These are phyloP conservation scores for Podospora appendiculata DNA, from an alignment of 495 filamentous ascomycete species.

Conservation along the genomic window DNA sequence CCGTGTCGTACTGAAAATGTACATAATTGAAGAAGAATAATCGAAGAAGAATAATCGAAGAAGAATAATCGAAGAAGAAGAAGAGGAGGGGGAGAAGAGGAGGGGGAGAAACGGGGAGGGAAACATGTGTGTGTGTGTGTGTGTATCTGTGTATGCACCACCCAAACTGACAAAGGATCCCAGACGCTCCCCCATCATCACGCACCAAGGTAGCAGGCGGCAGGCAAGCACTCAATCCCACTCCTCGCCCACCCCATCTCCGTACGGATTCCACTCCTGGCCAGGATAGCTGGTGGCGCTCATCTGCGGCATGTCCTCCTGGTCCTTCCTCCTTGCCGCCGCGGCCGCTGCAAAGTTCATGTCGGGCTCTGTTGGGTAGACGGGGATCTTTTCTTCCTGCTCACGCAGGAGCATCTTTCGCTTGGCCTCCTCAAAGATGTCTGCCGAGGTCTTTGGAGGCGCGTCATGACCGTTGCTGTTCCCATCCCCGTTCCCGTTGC, in stretches of 20 bases:
- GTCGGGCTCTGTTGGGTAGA: conserved; percentile 18
- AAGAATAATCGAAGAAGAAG: too few species aligned
- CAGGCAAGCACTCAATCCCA: conserved; percentile 1
- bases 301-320: conserved; percentile 57
- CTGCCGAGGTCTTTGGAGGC: conserved; percentile 17
- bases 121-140: too few species aligned
- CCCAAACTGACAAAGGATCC: too few species aligned
- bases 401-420: conserved; percentile 18
- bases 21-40: too few species aligned
- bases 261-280: conserved; percentile 72
- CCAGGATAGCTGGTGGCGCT: conserved; percentile 73
- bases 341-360: conserved; percentile 17
- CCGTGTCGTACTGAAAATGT: too few species aligned
- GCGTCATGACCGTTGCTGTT: not conserved
- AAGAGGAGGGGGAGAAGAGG: too few species aligned
- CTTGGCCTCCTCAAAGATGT: conserved; percentile 28
- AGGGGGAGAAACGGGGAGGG: too few species aligned
- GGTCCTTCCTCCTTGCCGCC: conserved; percentile 24
- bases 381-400: conserved; percentile 46
- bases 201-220: too few species aligned
- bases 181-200: too few species aligned
- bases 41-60: too few species aligned
- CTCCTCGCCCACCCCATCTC: conserved; percentile 17
- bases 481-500: not conserved
- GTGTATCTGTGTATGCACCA: too few species aligned